These are phyloP conservation scores for Starmerella potacharoeniae DNA, from an alignment of 805 yeast genomes.

Conservation along the genomic window DNA sequence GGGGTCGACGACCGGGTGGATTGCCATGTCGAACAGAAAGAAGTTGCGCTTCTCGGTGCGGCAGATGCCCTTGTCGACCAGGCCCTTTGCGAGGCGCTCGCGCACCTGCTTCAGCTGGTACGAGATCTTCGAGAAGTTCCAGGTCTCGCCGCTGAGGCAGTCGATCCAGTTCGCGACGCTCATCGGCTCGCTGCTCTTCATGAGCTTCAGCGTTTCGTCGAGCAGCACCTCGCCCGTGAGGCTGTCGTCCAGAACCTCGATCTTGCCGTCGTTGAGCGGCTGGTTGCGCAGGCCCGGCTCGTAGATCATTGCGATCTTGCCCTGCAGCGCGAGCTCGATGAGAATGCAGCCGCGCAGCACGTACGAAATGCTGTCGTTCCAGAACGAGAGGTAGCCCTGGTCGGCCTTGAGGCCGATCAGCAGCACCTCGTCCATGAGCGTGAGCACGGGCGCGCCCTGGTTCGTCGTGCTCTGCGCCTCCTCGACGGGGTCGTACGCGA, in stretches of 20 bases:
- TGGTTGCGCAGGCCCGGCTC: conserved; percentile 87
- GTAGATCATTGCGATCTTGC: conserved; percentile 75
- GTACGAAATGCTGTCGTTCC: conserved; percentile 96
- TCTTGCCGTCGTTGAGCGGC: conserved; percentile 73
- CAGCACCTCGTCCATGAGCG: conserved; percentile 93
- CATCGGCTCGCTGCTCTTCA: conserved; percentile 64
- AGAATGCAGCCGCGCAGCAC: conserved; percentile 90
- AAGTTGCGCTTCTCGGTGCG: conserved; percentile 94
- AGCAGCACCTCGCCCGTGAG: conserved; percentile 91
- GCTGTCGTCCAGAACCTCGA: conserved; percentile 74
- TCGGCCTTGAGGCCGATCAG: conserved; percentile 88
- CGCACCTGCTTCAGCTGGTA: conserved; percentile 96
- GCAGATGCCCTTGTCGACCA: conserved; percentile 91
- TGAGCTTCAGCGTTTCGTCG: conserved; percentile 84
- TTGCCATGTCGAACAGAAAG: conserved; percentile 93
- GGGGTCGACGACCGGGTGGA: conserved; percentile 89
- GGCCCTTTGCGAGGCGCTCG: conserved; percentile 89
- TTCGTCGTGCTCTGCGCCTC: conserved; percentile 32
- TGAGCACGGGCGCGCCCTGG: conserved; percentile 54
- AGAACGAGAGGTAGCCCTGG: conserved; percentile 91
- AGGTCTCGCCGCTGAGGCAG: conserved; percentile 81
- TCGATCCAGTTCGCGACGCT: conserved; percentile 89
- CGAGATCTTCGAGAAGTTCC: conserved; percentile 89
- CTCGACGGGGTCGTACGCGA: conserved; percentile 60
- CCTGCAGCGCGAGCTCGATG: conserved; percentile 83